These are phyloP conservation scores for Cnidoscolus chayamansa DNA, from an alignment of 441 rosid species.

Conservation along the genomic window DNA sequence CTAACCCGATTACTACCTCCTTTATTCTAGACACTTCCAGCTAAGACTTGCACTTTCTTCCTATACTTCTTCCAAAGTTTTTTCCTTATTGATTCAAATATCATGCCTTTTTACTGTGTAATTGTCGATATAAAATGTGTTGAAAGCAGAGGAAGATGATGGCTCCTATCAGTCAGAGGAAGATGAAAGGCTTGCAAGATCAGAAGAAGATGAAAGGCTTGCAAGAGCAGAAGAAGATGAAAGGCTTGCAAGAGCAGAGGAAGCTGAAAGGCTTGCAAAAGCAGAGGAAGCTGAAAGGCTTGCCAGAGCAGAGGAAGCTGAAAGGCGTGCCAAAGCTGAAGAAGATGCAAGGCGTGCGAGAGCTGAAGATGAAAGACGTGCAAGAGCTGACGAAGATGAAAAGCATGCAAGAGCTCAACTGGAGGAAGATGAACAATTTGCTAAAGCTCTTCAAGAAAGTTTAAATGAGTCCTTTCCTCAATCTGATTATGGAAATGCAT, in stretches of 20 bases:
- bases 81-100: not conserved
- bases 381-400: conserved; percentile 38
- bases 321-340: conserved; percentile 21
- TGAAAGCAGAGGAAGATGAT: conserved; percentile 41
- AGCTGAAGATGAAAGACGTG: conserved; percentile 31
- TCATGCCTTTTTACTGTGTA: not conserved
- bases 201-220: conserved; percentile 36
- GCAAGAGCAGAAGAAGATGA: conserved; percentile 65
- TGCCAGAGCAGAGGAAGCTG: not conserved
- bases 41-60: too few relatives aligned
- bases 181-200: conserved; percentile 22
- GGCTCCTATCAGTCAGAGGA: conserved; percentile 34
- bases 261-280: conserved; percentile 35
- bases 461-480: conserved; percentile 47
- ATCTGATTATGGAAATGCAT: conserved; percentile 36
- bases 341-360: conserved; percentile 40
- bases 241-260: conserved; percentile 39
- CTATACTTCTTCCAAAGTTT: not conserved
- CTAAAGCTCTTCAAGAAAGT: conserved; percentile 66
- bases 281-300: conserved; percentile 23
- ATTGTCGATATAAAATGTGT: not conserved
- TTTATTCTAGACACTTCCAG: too few relatives aligned
- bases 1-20: too few relatives aligned
- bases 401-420: conserved; percentile 38
- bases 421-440: conserved; percentile 81